Base-by-base conservation (phyloP, 768 basidiomycete genomes). In the Lanmaoa pseudosensibilis region DNA sequence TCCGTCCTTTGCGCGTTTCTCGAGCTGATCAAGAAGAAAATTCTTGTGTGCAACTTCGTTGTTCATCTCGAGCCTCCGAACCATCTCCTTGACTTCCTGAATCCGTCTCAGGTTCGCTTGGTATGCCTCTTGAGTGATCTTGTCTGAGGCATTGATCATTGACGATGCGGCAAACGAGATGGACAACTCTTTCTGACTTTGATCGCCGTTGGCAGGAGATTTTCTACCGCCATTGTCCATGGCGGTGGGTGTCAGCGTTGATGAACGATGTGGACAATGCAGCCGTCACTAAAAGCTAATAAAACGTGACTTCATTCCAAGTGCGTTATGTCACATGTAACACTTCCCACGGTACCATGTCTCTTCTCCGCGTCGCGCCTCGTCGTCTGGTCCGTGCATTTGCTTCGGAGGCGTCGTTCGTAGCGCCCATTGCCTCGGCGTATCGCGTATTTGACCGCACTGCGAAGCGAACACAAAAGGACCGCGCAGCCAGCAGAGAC, bases 361-460 rank as follows among this genome's bases (percentile, higher is more conserved):
- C 55, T 39, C 45, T 56, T n/a, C 46, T 61, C 18, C 49, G n/a
- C 10, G 47, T 49, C 33, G 34, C 32, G 18, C 45, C 50, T 33
- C 57, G 51, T 40, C 19, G 38, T 55, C 56, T 67, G 43, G 60
- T 62, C 50, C 80, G 83, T 44, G 59, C 74, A 33, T 80, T 80
- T 51, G 81, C 85, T 18, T 77, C 83, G 6, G 65, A 82, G 53
- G 78, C 84, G 18, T 69, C 56, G 5, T 73, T 76, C 23, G 70
- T 77, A 18, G 51, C 77, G 10, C 59, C 78, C n/a, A 77, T 72
- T 32, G 62, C 80, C 0, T 73, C 75, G 48, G 77, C 78, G 19
- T 96, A 88, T 68, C 79, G 87, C 68, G 85, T 98, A 8, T 98
- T 98, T 65, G 94, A 98, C 72, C 84, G 94, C 36, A 72, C 78